Evolutionary conservation across 306 rosid genomes (phyloP).

Genomic region (Cucumis hystrix): DNA sequence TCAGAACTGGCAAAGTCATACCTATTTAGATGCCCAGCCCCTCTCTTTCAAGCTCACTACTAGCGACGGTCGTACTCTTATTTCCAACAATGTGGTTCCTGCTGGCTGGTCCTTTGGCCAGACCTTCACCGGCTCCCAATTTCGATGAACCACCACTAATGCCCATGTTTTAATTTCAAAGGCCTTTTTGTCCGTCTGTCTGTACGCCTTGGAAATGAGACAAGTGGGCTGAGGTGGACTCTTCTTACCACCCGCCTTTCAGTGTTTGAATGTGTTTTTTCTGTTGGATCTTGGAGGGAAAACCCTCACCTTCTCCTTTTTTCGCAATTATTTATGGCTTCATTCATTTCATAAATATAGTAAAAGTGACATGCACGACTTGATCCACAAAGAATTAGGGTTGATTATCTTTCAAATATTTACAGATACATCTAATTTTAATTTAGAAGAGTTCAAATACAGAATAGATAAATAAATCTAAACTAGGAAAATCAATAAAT

Average conservation of each 20-base stretch:
- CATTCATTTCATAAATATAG: no score
- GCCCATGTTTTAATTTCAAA: background rate
- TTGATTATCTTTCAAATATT: no score
- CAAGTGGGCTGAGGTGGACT: constrained; percentile 29
- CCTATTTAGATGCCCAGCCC: constrained; percentile 35
- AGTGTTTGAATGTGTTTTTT: background rate
- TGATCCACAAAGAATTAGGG: no score
- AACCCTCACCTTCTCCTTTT: background rate
- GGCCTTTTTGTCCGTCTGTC: background rate
- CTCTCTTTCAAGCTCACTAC: constrained; percentile 51
- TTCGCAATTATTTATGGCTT: no score
- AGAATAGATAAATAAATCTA: no score
- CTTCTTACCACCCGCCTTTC: constrained; percentile 39
- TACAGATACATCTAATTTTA: no score
- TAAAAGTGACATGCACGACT: no score
- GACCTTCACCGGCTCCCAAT: constrained; percentile 45
- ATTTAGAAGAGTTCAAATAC: no score
- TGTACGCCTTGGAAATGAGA: background rate
- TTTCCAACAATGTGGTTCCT: constrained; percentile 43
- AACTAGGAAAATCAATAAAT: no score
- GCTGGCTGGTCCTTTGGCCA: constrained; percentile 60
- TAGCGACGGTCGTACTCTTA: constrained; percentile 31
- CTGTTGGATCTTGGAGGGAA: background rate
- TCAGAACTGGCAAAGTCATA: constrained; percentile 65
- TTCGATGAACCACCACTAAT: constrained; percentile 16